A percentile compares a stretch with the other conserved stretches of the same genome.
Conservation (phyloP, 805 yeast genomes). For the Kluyveromyces wickerhamii region DNA sequence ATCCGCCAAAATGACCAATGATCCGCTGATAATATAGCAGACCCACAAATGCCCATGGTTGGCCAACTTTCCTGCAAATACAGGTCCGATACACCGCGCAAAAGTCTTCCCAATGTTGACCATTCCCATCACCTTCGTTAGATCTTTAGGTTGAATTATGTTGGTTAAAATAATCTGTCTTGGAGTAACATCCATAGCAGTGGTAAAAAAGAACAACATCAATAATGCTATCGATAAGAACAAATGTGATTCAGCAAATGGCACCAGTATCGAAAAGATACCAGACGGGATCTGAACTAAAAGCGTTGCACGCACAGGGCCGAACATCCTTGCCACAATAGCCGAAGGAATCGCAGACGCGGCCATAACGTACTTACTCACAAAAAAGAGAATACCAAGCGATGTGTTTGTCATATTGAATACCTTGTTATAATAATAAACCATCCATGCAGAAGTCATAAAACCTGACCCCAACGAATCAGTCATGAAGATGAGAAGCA, state of each 20-base stretch:
- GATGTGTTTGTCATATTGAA: slow-evolving; percentile 48
- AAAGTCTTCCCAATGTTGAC: slow-evolving; percentile 83
- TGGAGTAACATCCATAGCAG: slow-evolving; percentile 89
- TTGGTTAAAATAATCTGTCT: slow-evolving; percentile 73
- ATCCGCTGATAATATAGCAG: slow-evolving; percentile 46
- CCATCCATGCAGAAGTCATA: slow-evolving; percentile 84
- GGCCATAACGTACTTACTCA: slow-evolving; percentile 54
- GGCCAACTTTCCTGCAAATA: slow-evolving; percentile 70
- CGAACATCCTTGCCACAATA: slow-evolving; percentile 51
- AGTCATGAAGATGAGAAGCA: slow-evolving; percentile 60
- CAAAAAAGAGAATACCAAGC: slow-evolving; percentile 62
- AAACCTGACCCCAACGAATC: slow-evolving; percentile 88
- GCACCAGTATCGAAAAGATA: slow-evolving; percentile 46
- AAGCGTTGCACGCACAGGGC: slow-evolving; percentile 73
- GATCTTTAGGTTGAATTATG: slow-evolving; percentile 51
- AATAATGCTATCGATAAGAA: slow-evolving; percentile 42
- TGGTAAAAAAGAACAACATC: slow-evolving; percentile 49
- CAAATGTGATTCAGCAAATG: slow-evolving; percentile 35
- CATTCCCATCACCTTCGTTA: slow-evolving; percentile 73
- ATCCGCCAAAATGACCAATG: slow-evolving; percentile 38
- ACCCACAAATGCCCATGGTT: slow-evolving; percentile 36
- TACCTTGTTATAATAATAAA: slow-evolving; percentile 61
- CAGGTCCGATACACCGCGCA: slow-evolving; percentile 77
- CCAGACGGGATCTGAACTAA: slow-evolving; percentile 75
- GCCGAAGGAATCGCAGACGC: slow-evolving; percentile 75